Evolutionary conservation across 1,284 basidiomycete genomes (phyloP).

Genomic region (Athelia sp.): DNA sequence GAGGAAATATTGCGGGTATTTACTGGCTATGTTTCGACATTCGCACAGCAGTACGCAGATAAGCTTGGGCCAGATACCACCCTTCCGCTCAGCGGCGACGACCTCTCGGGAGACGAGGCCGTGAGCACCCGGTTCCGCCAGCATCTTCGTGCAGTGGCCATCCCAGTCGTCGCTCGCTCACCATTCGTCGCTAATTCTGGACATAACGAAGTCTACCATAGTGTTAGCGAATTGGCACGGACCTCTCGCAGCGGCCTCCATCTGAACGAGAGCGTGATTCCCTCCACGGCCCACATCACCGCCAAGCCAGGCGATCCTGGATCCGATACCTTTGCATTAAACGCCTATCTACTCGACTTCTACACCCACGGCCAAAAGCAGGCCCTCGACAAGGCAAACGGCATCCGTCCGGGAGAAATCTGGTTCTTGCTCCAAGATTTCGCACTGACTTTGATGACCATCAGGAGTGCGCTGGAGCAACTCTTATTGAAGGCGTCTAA

Average conservation of each 20-base stretch:
- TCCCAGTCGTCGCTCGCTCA: conserved; percentile 40
- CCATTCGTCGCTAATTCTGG: conserved; percentile 62
- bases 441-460: conserved; percentile 39
- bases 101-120: conserved; percentile 14
- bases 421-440: conserved; percentile 65
- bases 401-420: conserved; percentile 50
- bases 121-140: conserved; percentile 19
- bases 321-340: conserved; percentile 34
- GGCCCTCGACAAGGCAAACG: conserved; percentile 46
- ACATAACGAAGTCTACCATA: conserved; percentile 46
- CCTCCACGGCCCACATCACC: conserved; percentile 43
- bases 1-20: conserved; percentile 48
- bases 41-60: conserved; percentile 30
- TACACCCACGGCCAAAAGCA: conserved; percentile 56
- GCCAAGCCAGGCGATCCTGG: conserved; percentile 10
- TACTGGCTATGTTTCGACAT: conserved; percentile 47
- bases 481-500: conserved; percentile 31
- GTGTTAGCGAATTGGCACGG: conserved; percentile 44
- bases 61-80: conserved; percentile 33
- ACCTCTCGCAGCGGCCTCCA: conserved; percentile 48
- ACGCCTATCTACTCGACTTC: conserved; percentile 66
- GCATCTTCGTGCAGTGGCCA: conserved; percentile 32
- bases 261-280: conserved; percentile 53
- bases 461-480: conserved; percentile 40
- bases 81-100: conserved; percentile 42